Evolutionary conservation across 306 rosid species (phyloP).

Genomic region (Arachis hypogaea): DNA sequence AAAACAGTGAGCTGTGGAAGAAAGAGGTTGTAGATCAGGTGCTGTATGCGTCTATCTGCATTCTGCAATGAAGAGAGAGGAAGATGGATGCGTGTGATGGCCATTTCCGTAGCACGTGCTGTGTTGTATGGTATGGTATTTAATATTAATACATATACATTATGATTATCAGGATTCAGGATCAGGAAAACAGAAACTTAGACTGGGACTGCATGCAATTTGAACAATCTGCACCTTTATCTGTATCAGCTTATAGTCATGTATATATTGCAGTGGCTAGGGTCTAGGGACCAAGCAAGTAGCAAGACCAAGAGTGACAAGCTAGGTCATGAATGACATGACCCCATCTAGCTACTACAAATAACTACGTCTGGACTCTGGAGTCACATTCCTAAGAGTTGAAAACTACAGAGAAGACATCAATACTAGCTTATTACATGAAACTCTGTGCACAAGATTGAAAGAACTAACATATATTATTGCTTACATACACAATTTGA

Average conservation of each 20-base stretch:
- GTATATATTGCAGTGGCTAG: background rate
- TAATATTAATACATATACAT: no score
- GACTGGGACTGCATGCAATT: background rate
- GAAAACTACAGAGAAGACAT: background rate
- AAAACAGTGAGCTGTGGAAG: background rate
- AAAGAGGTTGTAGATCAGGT: background rate
- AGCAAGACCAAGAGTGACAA: no score
- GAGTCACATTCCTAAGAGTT: no score
- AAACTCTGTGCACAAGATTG: background rate
- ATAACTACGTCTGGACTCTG: no score
- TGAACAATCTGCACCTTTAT: no score
- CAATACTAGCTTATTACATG: background rate
- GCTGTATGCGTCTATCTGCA: background rate
- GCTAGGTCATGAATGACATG: no score
- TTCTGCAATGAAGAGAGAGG: background rate
- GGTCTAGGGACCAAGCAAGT: background rate
- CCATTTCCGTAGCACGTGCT: conserved; percentile 2
- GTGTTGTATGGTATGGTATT: background rate
- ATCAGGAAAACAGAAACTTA: background rate
- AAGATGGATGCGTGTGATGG: conserved; percentile 10
- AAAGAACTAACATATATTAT: no score
- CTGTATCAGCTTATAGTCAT: background rate
- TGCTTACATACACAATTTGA: background rate
- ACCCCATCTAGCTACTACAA: no score
- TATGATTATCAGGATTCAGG: background rate